Base-by-base conservation (phyloP, 495 filamentous ascomycete genomes). In the Talaromyces adpressus region DNA sequence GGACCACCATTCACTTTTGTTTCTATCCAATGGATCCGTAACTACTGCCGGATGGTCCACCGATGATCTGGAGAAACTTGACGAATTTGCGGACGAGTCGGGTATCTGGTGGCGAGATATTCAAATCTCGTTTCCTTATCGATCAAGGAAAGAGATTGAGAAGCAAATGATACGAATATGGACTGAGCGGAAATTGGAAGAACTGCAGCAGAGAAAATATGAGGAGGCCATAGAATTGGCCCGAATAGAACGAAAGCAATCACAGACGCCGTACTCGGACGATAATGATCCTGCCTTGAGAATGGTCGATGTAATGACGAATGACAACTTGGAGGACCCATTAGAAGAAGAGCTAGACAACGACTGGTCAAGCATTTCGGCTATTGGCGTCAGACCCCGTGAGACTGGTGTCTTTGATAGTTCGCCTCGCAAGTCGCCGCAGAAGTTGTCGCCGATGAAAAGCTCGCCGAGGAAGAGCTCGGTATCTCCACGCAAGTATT, bases 121-220 rank as follows among this genome's bases (percentile, higher is more conserved):
- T 16, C 70, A 67, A 36, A 56, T 61, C 18, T 63, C 66, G 23
- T 61, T 80, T 9, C 73, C 72, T 11, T 63, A 66, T 49, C 72
- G 78, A 14, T 67, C 73, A 18, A 66, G 66, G 34, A 56, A 68
- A 20, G 78, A 77, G 57, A 68, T 77, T 49, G 76, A 80, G 57
- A 74, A 72, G 62, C 71, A 80, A 52, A 58, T 79, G 63, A 62
- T 80, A 56, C 71, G 70, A 63, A 64, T 71, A 18, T 80, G 73
- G 72, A 74, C 69, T 54, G 73, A 64, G 16, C 66, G 52, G 27
- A 29, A 9, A 56, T 23, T 56, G 12, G 27, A 56, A 27, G 52
- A 25, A 29, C 16, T 4, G 11, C 16, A 49, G 18, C 6, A 9
- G 8, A 20, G 2, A 20, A 49, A 54, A 6, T 23, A 54, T 16